These are phyloP conservation scores for Malbranchea cinnamomea DNA, from an alignment of 2,329 filamentous ascomycete genomes.

Conservation along the genomic window DNA sequence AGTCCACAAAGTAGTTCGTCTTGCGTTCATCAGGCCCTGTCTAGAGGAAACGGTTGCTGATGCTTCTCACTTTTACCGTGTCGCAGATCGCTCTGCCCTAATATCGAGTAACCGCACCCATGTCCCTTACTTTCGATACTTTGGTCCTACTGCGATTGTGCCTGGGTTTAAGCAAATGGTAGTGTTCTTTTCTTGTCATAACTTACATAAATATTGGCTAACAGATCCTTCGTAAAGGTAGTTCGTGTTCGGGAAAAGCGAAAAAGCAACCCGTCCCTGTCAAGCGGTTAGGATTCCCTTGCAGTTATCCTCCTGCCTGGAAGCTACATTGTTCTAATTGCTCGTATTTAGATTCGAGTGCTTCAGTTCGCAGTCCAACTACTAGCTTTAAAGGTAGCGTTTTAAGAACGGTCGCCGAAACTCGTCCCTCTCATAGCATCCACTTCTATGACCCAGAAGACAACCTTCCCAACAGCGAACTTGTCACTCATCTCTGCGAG, in stretches of 20 bases:
- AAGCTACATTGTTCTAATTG: background rate
- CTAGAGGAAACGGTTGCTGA: conserved; percentile 6
- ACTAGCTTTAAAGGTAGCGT: no score
- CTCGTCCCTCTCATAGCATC: conserved; percentile 27
- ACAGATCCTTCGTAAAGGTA: conserved; percentile 39
- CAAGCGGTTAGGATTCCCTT: conserved; percentile 19
- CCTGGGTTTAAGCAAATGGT: conserved; percentile 92
- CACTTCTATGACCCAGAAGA: conserved; percentile 68
- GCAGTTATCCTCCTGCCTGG: background rate
- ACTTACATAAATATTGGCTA: background rate
- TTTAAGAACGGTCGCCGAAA: conserved; percentile 13
- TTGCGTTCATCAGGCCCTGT: background rate
- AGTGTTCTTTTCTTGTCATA: conserved; percentile 1
- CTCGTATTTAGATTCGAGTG: conserved; percentile 22
- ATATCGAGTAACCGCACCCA: conserved; percentile 24
- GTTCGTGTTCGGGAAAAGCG: conserved; percentile 42
- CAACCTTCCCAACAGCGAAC: conserved; percentile 51
- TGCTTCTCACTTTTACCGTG: background rate
- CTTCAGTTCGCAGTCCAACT: conserved; percentile 22
- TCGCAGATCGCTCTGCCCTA: conserved; percentile 23
- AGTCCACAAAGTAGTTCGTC: conserved; percentile 26
- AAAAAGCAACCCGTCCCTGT: conserved; percentile 25
- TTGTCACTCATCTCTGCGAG: conserved; percentile 64
- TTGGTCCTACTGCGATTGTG: conserved; percentile 80
- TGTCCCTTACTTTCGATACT: conserved; percentile 82